A percentile compares a stretch with the other conserved stretches of the same genome.
Conservation (phyloP, 176 grass and related monocot species). For the Sorghum bicolor region Sorghum_bicolor_NCBIv3 NC_012878.2:53107501-53108000, state of each 20-base stretch:
- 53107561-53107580: not conserved
- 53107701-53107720: not conserved
- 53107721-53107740: not conserved
- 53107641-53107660: not conserved
- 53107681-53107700: not conserved
- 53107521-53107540: not conserved
- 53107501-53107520: not conserved
- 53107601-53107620: not conserved
- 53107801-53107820: not conserved
- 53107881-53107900: not conserved
- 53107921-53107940: too few relatives aligned
- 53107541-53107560: not conserved
- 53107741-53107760: not conserved
- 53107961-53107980: too few relatives aligned
- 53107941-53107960: too few relatives aligned
- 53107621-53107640: not conserved
- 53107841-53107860: not conserved
- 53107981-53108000: too few relatives aligned
- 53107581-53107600: too few relatives aligned
- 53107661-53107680: not conserved
- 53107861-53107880: not conserved
- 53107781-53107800: not conserved
- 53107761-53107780: not conserved
- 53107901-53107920: not conserved
- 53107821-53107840: not conserved